phyloP scores from a whole-genome alignment of 2,329 filamentous ascomycete genomes.

The Diplodia mutila region DNA sequence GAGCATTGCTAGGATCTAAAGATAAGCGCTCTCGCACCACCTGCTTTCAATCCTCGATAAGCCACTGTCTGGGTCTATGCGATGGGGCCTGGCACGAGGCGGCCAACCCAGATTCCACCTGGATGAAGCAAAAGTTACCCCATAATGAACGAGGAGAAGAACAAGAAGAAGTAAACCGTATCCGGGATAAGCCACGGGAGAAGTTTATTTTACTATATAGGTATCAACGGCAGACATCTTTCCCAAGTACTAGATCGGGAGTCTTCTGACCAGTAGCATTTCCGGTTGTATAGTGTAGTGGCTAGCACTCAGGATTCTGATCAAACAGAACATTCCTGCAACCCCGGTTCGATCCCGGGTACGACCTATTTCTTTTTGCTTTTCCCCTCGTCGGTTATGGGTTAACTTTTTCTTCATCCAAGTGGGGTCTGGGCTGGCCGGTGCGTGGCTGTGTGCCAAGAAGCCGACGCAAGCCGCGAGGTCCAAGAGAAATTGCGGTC shows the following conservation, averaged over 20 bases:
- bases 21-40: neutral
- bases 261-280: too few species aligned
- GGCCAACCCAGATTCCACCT: too few species aligned
- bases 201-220: too few species aligned
- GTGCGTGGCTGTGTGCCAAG: neutral
- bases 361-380: constrained; percentile 2
- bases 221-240: too few species aligned
- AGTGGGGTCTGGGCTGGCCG: neutral
- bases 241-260: too few species aligned
- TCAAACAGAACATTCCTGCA: neutral
- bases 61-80: neutral
- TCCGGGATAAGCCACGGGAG: too few species aligned
- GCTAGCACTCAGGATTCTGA: constrained; percentile 21
- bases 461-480: constrained; percentile 1
- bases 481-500: neutral
- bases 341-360: constrained; percentile 25
- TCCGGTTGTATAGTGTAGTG: constrained; percentile 8
- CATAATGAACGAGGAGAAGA: too few species aligned
- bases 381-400: neutral
- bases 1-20: neutral
- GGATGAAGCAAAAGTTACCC: too few species aligned
- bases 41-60: neutral
- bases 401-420: neutral
- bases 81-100: neutral
- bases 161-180: too few species aligned